Base-by-base conservation (phyloP, 140 eudicot species). In the Cichorium intybus region DNA sequence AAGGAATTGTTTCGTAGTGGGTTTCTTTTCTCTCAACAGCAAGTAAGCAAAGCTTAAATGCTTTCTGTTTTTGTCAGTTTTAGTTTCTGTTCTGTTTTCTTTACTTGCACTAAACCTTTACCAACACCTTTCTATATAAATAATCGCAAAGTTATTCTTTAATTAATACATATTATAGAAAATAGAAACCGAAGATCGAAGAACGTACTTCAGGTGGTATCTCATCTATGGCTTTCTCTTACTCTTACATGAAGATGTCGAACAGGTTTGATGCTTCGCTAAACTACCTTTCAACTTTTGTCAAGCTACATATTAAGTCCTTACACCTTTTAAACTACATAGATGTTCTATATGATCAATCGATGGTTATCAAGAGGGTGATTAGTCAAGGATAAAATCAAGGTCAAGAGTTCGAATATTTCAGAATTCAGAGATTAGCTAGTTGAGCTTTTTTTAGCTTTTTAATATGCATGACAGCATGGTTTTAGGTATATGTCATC, bases 191-290 rank as follows among this genome's bases (percentile, higher is more conserved):
- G 6, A n/a, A 69, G 23, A n/a, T n/a, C n/a, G n/a, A 62, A 72
- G 45, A 59, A 71, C 33, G 17, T 24, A 16, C 37, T 17, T 17
- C 39, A 74, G 56, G 64, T 49, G 69, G 51, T 22, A 15, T 24
- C 41, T 50, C 18, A 58, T 45, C 23, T 48, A 26, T 72, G 79
- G 74, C 79, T 67, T 59, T 75, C 75, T 39, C 70, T 29, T 59
- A 1, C 75, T 39, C 70, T 29, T 59, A 1, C 75, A 67, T 59
- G 79, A 75, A 59, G 56, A 74, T 74, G 74, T 58, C 50, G 24
- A 67, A 50, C 79, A 74, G 79, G 79, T 74, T 74, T 50, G 41
- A 58, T 74, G 37, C 69, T 49, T 35, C 14, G 4, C 65, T 54
- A 20, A 31, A 21, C 41, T 39, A 28, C 69, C 56, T 63, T 59